Evolutionary conservation across 345 rosid species (phyloP).

Genomic region (Euphorbia pulcherrima): DNA sequence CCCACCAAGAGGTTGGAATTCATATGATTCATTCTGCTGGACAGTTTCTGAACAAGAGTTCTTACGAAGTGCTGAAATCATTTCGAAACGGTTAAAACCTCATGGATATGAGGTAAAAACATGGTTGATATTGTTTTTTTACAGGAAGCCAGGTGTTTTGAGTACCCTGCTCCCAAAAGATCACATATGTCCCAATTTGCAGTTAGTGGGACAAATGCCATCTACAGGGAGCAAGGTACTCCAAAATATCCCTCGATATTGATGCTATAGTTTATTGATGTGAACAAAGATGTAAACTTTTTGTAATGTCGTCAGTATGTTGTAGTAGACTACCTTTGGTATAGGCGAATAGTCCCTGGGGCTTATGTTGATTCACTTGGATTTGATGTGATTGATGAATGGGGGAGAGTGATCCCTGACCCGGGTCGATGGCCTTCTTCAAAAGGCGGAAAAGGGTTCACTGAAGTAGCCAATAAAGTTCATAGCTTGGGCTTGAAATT

Average conservation of each 20-base stretch:
- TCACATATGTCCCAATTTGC: no score
- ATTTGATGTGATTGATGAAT: slow-evolving; percentile 85
- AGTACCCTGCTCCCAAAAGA: no score
- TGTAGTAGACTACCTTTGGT: slow-evolving; percentile 97
- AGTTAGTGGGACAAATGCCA: no score
- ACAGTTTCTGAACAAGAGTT: slow-evolving; percentile 79
- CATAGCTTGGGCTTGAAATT: slow-evolving; percentile 87
- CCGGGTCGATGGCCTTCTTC: slow-evolving; percentile 93
- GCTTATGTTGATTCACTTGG: slow-evolving; percentile 68
- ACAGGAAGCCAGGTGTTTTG: no score
- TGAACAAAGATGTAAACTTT: background rate
- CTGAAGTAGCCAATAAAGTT: slow-evolving; percentile 67
- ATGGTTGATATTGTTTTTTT: no score
- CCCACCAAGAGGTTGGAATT: slow-evolving; percentile 98
- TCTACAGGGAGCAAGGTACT: no score
- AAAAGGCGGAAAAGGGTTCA: slow-evolving; percentile 68
- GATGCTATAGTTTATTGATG: background rate
- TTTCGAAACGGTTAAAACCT: slow-evolving; percentile 58
- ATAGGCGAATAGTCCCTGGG: slow-evolving; percentile 69
- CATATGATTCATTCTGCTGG: slow-evolving; percentile 95
- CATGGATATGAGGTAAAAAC: slow-evolving; percentile 66
- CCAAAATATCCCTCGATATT: no score
- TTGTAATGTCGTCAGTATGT: slow-evolving; percentile 51
- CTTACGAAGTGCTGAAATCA: slow-evolving; percentile 55
- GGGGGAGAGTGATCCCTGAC: slow-evolving; percentile 91